Evolutionary conservation across 2,329 filamentous ascomycete species (phyloP), one percentile per base, ranked within the genome.

Genomic region (Aureobasidium sp.): DNA sequence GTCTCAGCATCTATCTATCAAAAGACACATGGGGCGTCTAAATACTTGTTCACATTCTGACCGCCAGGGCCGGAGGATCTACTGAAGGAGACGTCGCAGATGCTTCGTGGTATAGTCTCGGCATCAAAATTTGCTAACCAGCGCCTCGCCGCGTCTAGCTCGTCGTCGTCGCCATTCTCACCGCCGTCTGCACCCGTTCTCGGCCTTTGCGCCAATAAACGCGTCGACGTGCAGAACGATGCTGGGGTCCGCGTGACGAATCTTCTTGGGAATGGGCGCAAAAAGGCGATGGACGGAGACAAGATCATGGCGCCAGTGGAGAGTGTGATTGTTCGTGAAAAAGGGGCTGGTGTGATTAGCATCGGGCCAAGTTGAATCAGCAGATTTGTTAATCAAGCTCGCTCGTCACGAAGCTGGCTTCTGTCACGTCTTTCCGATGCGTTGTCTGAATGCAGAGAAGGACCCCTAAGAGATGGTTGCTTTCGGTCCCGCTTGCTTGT

Each of bases 21-120:
- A 42, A 13, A 32, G n/a, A 15, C 17, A 8, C 1, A 17, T 44
- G 73, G 66, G 8, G 26, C n/a, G 46, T 29, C 9, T 44, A 39
- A 61, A 65, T 73, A 87, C 85, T 87, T 87, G 74, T 87, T 87
- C 62, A 87, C 85, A 75, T 87, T 87, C 71, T 87, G 85, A 12
- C 85, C 85, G 56, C 85, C 85, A 20, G 85, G 85, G 3, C 85
- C 85, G 58, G 84, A 85, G 2, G 84, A 86, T 63, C 84, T 78
- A 70, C 83, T 86, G 71, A 85, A 87, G 53, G 79, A 83, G 66
- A 87, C 70, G 64, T 85, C 79, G 68, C 82, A 80, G 62, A 87
- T 77, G 65, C 76, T 76, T 62, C 77, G 78, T 29, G 84, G 82
- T 62, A 87, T 81, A 15, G 80, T 79, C 15, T 81, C 77, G 61